Base-by-base conservation (phyloP, 1,139 yeast genomes). In the Arxiozyma slooffiae region DNA sequence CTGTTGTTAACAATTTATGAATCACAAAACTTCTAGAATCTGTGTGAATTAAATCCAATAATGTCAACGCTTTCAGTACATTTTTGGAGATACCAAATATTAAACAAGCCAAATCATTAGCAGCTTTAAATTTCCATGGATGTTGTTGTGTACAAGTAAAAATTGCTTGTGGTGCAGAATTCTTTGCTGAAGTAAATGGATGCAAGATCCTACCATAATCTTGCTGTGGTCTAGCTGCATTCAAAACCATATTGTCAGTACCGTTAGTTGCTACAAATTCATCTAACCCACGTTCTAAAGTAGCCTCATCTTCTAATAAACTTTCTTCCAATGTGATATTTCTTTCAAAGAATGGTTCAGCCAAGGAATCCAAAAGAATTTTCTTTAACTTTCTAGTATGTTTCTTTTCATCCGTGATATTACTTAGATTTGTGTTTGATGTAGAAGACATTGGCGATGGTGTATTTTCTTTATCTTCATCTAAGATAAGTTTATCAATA, bases 51-150 rank as follows among this genome's bases (percentile, higher is more conserved):
- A 88, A 74, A 64, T 87, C 95, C 72, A 86, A 73, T 42, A 90
- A 73, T 0, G 88, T 79, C 50, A 84, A 68, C 21, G 82, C 75
- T 46, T 78, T 76, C 48, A 89, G 72, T 46, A 82, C 82, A 40
- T 72, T 74, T 60, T 82, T 80, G 53, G 87, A 80, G 16, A 86
- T 80, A 18, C 96, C 97, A 70, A 89, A 86, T 72, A 86, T 82
- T 57, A 88, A 73, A 63, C 95, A 85, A 0, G 96, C 96, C 59
- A 89, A 73, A 67, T 90, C 97, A 63, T 90, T 90, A 16, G 95
- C 90, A 7, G 95, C 90, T 59, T 80, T 79, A 47, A 90, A 78
- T 24, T 74, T 69, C 87, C 92, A 90, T 0, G 97, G 97, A 48
- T 78, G 75, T 14, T 77, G 79, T 22, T 78, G 71, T n/a, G 80